Conservation (phyloP, 2,329 filamentous ascomycete genomes). For the Ramularia endophylla region DNA sequence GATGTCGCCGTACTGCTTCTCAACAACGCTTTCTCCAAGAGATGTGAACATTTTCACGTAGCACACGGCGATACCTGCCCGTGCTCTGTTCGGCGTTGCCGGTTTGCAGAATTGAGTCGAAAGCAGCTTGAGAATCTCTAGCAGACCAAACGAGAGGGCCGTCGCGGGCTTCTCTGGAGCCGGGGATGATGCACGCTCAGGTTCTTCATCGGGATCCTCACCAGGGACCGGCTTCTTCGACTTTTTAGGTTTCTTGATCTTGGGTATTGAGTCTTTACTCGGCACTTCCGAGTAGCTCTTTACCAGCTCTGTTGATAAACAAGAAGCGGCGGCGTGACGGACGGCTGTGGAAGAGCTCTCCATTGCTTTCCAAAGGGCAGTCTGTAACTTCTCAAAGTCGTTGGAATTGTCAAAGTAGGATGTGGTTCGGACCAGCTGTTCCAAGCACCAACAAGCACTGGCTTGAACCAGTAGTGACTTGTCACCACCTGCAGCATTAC, state of each 20-base stretch:
- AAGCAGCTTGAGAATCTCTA: conserved; percentile 71
- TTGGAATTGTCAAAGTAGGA: conserved; percentile 78
- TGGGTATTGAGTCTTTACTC: conserved; percentile 47
- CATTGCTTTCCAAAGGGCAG: conserved; percentile 75
- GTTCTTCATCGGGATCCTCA: conserved; percentile 60
- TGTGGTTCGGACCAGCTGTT: conserved; percentile 65
- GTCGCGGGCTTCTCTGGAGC: conserved; percentile 66
- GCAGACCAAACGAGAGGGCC: conserved; percentile 65
- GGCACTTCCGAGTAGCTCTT: conserved; percentile 67
- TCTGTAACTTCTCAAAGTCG: conserved; percentile 86
- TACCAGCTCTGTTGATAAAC: conserved; percentile 74
- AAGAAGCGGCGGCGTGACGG: conserved; percentile 79
- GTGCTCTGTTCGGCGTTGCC: conserved; percentile 70
- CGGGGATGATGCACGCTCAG: conserved; percentile 66
- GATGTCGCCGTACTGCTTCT: conserved; percentile 74
- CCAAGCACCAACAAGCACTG: conserved; percentile 72
- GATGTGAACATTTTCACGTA: conserved; percentile 75
- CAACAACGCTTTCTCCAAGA: conserved; percentile 75
- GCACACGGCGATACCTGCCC: conserved; percentile 79
- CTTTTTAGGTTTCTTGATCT: conserved; percentile 66
- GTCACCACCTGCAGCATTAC: conserved; percentile 69
- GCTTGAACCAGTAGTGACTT: conserved; percentile 78
- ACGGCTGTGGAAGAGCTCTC: conserved; percentile 71
- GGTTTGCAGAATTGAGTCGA: conserved; percentile 73
- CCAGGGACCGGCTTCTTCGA: conserved; percentile 60